Evolutionary conservation across 352 stramenopile species (phyloP).

Genomic region (Phytophthora litchii): DNA sequence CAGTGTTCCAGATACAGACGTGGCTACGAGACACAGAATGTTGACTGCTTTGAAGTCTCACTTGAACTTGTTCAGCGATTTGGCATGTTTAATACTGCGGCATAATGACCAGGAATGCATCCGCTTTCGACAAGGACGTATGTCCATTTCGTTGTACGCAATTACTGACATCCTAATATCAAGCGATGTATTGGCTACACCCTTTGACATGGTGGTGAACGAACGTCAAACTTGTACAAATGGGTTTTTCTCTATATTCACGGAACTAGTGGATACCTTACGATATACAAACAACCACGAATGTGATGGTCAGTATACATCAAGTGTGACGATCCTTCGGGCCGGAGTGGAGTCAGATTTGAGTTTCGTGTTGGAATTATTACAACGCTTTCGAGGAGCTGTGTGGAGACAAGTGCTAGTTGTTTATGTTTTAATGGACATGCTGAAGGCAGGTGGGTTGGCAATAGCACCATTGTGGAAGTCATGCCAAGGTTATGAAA

Average conservation of each 20-base stretch:
- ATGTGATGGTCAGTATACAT: constrained; percentile 1
- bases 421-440: constrained; percentile 49
- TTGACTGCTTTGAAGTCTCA: constrained; percentile 41
- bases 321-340: constrained; percentile 37
- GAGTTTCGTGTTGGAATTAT: constrained; percentile 50
- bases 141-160: constrained; percentile 62
- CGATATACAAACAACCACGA: constrained; percentile 1
- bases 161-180: constrained; percentile 51
- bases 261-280: constrained; percentile 38
- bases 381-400: constrained; percentile 48
- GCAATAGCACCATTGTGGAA: constrained; percentile 55
- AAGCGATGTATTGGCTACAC: constrained; percentile 32
- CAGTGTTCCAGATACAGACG: constrained; percentile 14
- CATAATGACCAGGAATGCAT: constrained; percentile 46
- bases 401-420: constrained; percentile 45
- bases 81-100: constrained; percentile 59
- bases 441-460: constrained; percentile 42
- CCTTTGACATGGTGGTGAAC: constrained; percentile 7
- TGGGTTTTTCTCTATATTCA: constrained; percentile 38
- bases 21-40: constrained; percentile 16
- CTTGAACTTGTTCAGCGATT: constrained; percentile 45
- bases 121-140: constrained; percentile 60
- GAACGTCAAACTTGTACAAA: constrained; percentile 20
- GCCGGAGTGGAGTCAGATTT: constrained; percentile 67
- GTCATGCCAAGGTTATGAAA: constrained; percentile 63